Percentiles rank a stretch among this genome's conserved stretches.
phyloP scores from a whole-genome alignment of 2,329 filamentous ascomycete genomes.

The Acephala macrosclerotiorum region DNA sequence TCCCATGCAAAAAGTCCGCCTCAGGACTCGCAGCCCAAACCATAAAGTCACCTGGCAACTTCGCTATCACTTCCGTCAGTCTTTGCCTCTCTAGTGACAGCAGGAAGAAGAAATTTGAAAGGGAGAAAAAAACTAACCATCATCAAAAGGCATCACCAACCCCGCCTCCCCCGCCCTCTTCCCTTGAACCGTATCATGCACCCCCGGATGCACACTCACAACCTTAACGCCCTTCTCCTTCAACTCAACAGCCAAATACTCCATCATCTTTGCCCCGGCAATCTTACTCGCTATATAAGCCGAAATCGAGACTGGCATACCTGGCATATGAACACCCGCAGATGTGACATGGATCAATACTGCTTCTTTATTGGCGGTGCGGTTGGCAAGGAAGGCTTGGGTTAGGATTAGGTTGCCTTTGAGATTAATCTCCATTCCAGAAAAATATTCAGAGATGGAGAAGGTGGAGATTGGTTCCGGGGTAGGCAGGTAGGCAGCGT shows the following conservation, averaged over 20 bases:
- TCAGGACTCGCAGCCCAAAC: slow-evolving; percentile 10
- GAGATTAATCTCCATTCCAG: background rate
- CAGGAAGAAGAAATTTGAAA: background rate
- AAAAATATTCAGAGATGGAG: background rate
- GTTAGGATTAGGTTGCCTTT: background rate
- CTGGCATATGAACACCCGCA: background rate
- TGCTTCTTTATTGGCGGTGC: background rate
- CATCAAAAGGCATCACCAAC: slow-evolving; percentile 11
- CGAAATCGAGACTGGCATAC: background rate
- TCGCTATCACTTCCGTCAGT: background rate
- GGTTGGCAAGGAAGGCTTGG: background rate
- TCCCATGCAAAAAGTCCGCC: slow-evolving; percentile 11
- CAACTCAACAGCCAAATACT: slow-evolving; percentile 8
- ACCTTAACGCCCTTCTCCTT: slow-evolving; percentile 6
- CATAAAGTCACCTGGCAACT: background rate
- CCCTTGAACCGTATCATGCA: background rate
- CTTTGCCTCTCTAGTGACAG: background rate
- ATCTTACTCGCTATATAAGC: background rate
- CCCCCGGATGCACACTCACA: slow-evolving; percentile 7
- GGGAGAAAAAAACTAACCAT: slow-evolving; percentile 4
- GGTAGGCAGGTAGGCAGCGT: background rate
- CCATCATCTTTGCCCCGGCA: slow-evolving; percentile 5
- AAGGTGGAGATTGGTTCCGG: background rate
- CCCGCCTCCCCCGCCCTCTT: background rate
- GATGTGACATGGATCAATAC: slow-evolving; percentile 2